phyloP scores from a whole-genome alignment of 1,284 basidiomycete genomes.

The Malassezia nana region DNA sequence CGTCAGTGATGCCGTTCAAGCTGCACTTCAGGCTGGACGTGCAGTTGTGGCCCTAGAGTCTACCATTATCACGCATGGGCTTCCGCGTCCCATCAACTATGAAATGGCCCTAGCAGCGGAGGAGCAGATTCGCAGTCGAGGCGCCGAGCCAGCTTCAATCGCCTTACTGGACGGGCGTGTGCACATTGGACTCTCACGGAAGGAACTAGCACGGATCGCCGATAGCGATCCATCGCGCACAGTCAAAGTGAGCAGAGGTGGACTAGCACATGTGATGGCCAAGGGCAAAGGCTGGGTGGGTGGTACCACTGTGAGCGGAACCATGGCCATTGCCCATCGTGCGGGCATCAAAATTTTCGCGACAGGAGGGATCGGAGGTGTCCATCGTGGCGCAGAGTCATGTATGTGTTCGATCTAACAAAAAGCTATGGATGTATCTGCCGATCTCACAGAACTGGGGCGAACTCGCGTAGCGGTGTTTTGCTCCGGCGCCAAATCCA shows the following conservation, averaged over 20 bases:
- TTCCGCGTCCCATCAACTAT: slow-evolving; percentile 60
- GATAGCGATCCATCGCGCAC: slow-evolving; percentile 45
- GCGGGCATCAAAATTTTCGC: slow-evolving; percentile 47
- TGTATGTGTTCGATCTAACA: slow-evolving; percentile 53
- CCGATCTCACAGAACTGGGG: slow-evolving; percentile 40
- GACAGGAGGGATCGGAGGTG: slow-evolving; percentile 60
- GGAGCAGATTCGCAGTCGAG: slow-evolving; percentile 63
- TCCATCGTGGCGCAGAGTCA: slow-evolving; percentile 80
- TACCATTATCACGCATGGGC: slow-evolving; percentile 78
- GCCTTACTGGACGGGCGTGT: slow-evolving; percentile 72
- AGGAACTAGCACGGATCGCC: slow-evolving; percentile 65
- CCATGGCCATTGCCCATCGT: slow-evolving; percentile 50
- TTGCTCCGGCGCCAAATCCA: slow-evolving; percentile 89
- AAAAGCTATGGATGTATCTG: slow-evolving; percentile 61
- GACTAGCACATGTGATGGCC: slow-evolving; percentile 69
- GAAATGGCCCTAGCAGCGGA: slow-evolving; percentile 67
- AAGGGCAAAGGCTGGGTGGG: slow-evolving; percentile 58
- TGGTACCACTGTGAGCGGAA: slow-evolving; percentile 83
- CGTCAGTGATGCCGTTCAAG: slow-evolving; percentile 6
- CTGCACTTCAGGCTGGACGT: slow-evolving; percentile 12
- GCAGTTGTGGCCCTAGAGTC: slow-evolving; percentile 58
- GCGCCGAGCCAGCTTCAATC: slow-evolving; percentile 79
- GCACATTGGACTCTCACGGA: slow-evolving; percentile 66
- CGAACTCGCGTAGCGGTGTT: slow-evolving; percentile 57
- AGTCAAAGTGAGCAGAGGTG: slow-evolving; percentile 76